A percentile compares a stretch with the other conserved stretches of the same genome.
Evolutionary conservation across 768 basidiomycete species (phyloP).

Genomic region (Cystobasidium tubakii): DNA sequence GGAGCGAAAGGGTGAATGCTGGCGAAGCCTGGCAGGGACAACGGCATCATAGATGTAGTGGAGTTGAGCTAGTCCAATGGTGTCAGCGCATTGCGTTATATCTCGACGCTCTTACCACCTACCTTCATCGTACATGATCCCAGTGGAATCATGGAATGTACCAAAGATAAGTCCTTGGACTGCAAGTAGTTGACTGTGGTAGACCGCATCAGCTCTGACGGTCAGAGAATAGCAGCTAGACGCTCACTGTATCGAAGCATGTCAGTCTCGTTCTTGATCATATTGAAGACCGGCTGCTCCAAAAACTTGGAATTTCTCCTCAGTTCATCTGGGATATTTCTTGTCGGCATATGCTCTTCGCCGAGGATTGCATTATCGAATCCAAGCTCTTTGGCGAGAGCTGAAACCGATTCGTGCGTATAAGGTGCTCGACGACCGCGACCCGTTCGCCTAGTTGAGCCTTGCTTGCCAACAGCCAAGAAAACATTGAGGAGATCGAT

Average conservation of each 20-base stretch:
- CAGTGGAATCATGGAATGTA: slow-evolving; percentile 79
- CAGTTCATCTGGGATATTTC: slow-evolving; percentile 56
- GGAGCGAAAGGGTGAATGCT: slow-evolving; percentile 90
- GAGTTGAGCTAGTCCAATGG: slow-evolving; percentile 99
- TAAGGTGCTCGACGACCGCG: slow-evolving; percentile 36
- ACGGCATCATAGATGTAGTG: slow-evolving; percentile 92
- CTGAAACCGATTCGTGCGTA: slow-evolving; percentile 46
- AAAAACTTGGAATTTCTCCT: slow-evolving; percentile 60
- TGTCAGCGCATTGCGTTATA: slow-evolving; percentile 50
- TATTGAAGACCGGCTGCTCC: slow-evolving; percentile 86
- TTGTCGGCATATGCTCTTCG: slow-evolving; percentile 54
- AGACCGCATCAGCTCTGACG: no score
- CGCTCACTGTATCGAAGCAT: slow-evolving; percentile 66
- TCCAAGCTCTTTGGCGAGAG: slow-evolving; percentile 50
- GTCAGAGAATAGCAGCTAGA: neutral
- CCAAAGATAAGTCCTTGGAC: slow-evolving; percentile 86
- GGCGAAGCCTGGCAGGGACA: slow-evolving; percentile 90
- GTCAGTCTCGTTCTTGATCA: slow-evolving; percentile 95
- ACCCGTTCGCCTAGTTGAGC: slow-evolving; percentile 11
- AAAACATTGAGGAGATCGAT: slow-evolving; percentile 75
- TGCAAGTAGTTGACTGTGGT: slow-evolving; percentile 60
- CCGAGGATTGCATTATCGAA: slow-evolving; percentile 44
- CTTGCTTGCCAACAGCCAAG: slow-evolving; percentile 54
- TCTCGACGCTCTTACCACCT: neutral
- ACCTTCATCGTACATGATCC: slow-evolving; percentile 47